phyloP scores from a whole-genome alignment of 768 basidiomycete genomes.

The Mycena vitilis region DNA sequence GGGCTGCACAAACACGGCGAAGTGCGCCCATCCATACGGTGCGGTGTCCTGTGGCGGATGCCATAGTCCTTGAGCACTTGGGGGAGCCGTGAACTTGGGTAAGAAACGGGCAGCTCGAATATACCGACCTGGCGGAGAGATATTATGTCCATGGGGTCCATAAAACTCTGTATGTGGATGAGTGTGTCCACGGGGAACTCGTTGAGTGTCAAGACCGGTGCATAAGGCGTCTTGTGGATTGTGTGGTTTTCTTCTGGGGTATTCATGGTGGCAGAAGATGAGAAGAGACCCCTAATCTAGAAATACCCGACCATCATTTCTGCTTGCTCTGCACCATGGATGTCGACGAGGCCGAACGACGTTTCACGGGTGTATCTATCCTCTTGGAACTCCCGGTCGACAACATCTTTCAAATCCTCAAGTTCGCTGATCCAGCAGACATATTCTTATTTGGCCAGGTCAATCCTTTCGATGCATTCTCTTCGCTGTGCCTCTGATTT shows the following conservation, averaged over 20 bases:
- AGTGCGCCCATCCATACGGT: conserved; percentile 46
- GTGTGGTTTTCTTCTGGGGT: background rate
- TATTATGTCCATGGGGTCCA: conserved; percentile 36
- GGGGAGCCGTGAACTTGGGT: conserved; percentile 1
- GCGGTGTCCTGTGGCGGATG: conserved; percentile 35
- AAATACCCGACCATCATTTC: background rate
- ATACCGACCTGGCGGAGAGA: conserved; percentile 33
- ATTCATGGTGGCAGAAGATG: conserved; percentile 10
- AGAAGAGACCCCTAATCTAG: background rate
- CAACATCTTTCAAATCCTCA: conserved; percentile 20
- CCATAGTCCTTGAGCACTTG: conserved; percentile 43
- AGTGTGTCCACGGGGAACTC: conserved; percentile 37
- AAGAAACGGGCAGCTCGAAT: background rate
- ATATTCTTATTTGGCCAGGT: conserved; percentile 16
- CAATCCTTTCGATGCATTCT: background rate
- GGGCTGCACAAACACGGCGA: conserved; percentile 36
- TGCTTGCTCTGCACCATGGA: conserved; percentile 1
- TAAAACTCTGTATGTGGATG: conserved; percentile 34
- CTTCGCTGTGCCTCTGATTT: background rate
- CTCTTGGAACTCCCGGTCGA: conserved; percentile 20
- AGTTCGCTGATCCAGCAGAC: conserved; percentile 12
- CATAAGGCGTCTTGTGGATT: background rate
- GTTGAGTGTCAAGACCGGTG: background rate
- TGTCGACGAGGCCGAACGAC: background rate
- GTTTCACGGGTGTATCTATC: background rate